phyloP scores from a whole-genome alignment of 1,284 basidiomycete genomes.

The Pholiota adiposa region DNA sequence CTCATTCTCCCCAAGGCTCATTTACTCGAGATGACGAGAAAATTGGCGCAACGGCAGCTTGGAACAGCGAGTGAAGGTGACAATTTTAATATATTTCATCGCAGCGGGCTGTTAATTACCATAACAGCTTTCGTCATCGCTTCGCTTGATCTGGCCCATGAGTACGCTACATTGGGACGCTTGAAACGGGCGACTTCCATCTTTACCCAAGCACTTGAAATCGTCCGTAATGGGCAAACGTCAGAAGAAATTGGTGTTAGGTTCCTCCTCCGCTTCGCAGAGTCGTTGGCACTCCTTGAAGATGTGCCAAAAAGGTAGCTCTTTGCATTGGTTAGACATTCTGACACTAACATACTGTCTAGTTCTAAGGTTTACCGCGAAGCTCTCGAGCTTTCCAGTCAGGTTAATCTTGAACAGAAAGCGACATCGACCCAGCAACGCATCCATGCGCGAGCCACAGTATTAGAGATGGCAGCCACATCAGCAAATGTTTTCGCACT shows the following conservation, averaged over 20 bases:
- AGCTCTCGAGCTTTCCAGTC: conserved; percentile 52
- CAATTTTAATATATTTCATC: conserved; percentile 5
- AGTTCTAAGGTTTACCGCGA: conserved; percentile 64
- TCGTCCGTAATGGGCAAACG: conserved; percentile 44
- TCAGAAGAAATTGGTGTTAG: conserved; percentile 55
- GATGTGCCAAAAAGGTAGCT: conserved; percentile 65
- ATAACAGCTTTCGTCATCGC: conserved; percentile 63
- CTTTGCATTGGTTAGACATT: conserved; percentile 2
- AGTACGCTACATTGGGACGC: conserved; percentile 82
- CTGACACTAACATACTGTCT: not conserved
- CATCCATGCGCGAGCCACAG: conserved; percentile 58
- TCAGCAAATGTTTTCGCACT: conserved; percentile 71
- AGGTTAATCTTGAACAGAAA: conserved; percentile 50
- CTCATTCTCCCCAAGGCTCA: conserved; percentile 58
- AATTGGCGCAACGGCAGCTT: conserved; percentile 46
- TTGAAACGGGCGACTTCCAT: conserved; percentile 64
- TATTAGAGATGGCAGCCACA: conserved; percentile 71
- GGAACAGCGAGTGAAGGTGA: conserved; percentile 57
- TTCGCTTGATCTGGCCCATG: conserved; percentile 74
- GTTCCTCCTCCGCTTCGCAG: conserved; percentile 70
- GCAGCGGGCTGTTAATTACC: not conserved
- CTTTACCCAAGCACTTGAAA: conserved; percentile 58
- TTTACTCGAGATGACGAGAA: conserved; percentile 51
- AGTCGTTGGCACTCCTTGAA: conserved; percentile 65
- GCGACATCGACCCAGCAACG: conserved; percentile 54